Percentiles rank a stretch among this genome's conserved stretches.
Evolutionary conservation across 2,329 filamentous ascomycete species (phyloP).

Genomic region (Teratosphaeria epicoccoides): DNA sequence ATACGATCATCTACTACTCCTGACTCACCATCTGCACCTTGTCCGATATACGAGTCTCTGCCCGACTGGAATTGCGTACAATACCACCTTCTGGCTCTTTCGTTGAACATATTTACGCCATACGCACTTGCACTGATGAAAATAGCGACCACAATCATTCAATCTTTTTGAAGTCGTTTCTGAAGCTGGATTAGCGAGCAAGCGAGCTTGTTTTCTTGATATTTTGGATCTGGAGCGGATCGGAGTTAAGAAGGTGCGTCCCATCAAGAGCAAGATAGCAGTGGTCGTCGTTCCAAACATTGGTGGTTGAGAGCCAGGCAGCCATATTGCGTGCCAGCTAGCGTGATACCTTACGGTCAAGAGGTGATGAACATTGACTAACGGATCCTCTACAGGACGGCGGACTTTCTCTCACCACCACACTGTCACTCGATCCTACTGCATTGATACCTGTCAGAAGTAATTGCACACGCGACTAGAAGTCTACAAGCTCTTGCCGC

Average conservation of each 20-base stretch:
- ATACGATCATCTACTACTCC: background rate
- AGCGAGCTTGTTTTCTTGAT: constrained; percentile 10
- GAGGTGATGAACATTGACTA: background rate
- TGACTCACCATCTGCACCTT: background rate
- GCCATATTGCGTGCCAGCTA: background rate
- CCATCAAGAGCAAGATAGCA: background rate
- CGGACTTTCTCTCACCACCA: background rate
- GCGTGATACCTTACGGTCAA: background rate
- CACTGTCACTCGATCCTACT: background rate
- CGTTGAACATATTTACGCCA: constrained; percentile 10
- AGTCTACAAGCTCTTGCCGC: constrained; percentile 7
- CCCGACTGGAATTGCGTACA: background rate
- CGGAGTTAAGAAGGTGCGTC: constrained; percentile 4
- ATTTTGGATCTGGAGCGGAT: constrained; percentile 6
- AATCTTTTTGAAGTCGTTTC: constrained; percentile 28
- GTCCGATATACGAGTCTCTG: background rate
- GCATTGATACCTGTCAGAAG: background rate
- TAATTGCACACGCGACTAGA: constrained; percentile 4
- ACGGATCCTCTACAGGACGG: background rate
- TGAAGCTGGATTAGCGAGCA: constrained; percentile 18
- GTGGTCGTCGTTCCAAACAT: background rate
- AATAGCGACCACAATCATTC: constrained; percentile 32
- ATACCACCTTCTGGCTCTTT: constrained; percentile 6
- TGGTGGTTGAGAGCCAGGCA: background rate
- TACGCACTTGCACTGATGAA: constrained; percentile 22